A percentile compares a stretch with the other conserved stretches of the same genome.
Conservation (phyloP, 2,329 filamentous ascomycete species). For the Talaromyces sp. region DNA sequence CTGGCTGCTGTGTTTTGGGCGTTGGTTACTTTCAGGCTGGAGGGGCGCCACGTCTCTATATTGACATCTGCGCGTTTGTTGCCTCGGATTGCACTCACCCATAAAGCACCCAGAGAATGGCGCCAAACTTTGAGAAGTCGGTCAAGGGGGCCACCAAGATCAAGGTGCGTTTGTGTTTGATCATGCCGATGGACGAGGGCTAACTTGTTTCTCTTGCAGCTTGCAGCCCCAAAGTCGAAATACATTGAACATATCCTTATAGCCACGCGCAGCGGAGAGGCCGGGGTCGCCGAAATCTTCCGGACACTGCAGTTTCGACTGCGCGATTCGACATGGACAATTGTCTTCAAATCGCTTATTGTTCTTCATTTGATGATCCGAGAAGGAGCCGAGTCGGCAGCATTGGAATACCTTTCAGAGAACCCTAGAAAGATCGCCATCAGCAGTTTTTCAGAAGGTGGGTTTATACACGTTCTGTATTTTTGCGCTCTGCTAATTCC, state of each 20-base stretch:
- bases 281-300: constrained; percentile 93
- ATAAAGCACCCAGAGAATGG: constrained; percentile 22
- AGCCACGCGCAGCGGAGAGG: constrained; percentile 90
- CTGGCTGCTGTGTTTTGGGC: neutral
- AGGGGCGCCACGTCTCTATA: neutral
- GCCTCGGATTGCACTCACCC: neutral
- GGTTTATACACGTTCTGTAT: constrained; percentile 26
- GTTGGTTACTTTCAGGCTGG: neutral
- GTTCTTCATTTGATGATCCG: constrained; percentile 96
- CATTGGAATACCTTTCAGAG: constrained; percentile 75
- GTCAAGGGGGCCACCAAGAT: constrained; percentile 98
- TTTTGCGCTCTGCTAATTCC: neutral
- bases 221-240: constrained; percentile 95
- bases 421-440: constrained; percentile 81
- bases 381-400: constrained; percentile 85
- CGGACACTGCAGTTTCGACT: constrained; percentile 82
- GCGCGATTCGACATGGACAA: constrained; percentile 98
- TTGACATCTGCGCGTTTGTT: neutral
- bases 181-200: constrained; percentile 19
- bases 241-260: constrained; percentile 98
- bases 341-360: constrained; percentile 95
- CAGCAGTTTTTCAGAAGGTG: constrained; percentile 88
- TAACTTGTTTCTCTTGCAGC: constrained; percentile 46
- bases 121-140: constrained; percentile 86
- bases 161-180: constrained; percentile 58